A percentile compares a stretch with the other conserved stretches of the same genome.
Evolutionary conservation across 1,139 yeast species (phyloP).

Genomic region (Yamadazyma diospyri): DNA sequence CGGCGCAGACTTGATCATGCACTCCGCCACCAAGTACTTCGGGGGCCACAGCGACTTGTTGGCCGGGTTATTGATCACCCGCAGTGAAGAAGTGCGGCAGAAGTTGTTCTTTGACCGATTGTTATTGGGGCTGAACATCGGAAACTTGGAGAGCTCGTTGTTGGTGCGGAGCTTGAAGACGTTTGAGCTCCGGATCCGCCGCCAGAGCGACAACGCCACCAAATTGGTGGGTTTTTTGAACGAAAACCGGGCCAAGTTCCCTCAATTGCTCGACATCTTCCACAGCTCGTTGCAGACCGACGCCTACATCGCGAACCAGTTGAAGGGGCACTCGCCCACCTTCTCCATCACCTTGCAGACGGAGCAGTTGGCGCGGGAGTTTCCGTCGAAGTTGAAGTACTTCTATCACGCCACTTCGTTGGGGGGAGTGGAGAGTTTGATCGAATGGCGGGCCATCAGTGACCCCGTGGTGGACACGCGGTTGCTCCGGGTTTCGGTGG

Average conservation of each 20-base stretch:
- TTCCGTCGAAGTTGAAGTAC: constrained; percentile 66
- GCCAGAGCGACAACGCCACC: constrained; percentile 65
- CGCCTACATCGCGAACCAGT: constrained; percentile 58
- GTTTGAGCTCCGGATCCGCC: constrained; percentile 61
- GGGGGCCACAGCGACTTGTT: constrained; percentile 94
- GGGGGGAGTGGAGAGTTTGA: constrained; percentile 89
- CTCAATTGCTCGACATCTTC: constrained; percentile 48
- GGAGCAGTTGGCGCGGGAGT: constrained; percentile 52
- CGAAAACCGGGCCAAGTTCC: constrained; percentile 45
- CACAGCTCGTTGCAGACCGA: constrained; percentile 79
- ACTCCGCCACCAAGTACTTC: constrained; percentile 86
- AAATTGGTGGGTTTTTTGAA: constrained; percentile 56
- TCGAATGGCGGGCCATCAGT: constrained; percentile 86
- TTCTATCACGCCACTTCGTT: constrained; percentile 90
- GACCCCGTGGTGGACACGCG: constrained; percentile 55
- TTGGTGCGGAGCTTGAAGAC: constrained; percentile 79
- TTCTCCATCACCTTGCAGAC: constrained; percentile 58
- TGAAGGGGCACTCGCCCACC: constrained; percentile 64
- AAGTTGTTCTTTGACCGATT: constrained; percentile 44
- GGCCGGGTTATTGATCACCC: constrained; percentile 74
- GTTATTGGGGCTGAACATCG: constrained; percentile 73
- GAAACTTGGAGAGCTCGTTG: constrained; percentile 71
- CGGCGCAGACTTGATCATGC: constrained; percentile 83
- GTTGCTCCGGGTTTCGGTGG: constrained; percentile 71
- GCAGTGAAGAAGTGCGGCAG: constrained; percentile 43